These are phyloP conservation scores for Fimicolochytrium jonesii DNA, from an alignment of 192 early-diverging fungal species.

Conservation along the genomic window DNA sequence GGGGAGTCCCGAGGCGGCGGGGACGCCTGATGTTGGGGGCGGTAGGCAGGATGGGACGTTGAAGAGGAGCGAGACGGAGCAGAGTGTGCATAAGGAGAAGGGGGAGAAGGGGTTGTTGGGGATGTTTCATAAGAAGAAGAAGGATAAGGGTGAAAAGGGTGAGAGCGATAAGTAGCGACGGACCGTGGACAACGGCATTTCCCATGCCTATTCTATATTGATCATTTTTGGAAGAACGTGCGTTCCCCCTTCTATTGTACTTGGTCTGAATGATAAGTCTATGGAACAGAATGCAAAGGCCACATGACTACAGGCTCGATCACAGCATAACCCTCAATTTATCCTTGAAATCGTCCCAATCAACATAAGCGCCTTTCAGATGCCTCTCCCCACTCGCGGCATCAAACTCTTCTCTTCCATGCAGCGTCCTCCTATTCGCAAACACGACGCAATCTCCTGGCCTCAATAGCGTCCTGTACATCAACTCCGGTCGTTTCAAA, in stretches of 20 bases:
- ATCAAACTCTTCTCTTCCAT: slow-evolving; percentile 74
- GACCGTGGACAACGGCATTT: too few relatives aligned
- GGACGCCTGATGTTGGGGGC: not conserved
- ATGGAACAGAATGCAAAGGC: too few relatives aligned
- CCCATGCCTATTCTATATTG: too few relatives aligned
- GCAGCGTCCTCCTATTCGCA: slow-evolving; percentile 73
- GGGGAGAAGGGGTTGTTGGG: slow-evolving; percentile 10
- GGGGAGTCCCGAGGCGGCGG: not conserved
- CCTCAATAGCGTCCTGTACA: slow-evolving; percentile 56
- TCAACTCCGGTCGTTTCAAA: slow-evolving; percentile 51
- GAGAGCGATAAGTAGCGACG: too few relatives aligned
- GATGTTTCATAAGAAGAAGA: slow-evolving; percentile 17
- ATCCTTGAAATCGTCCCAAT: slow-evolving; percentile 55
- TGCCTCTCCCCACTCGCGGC: slow-evolving; percentile 64
- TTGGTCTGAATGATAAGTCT: too few relatives aligned
- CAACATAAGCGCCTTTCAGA: slow-evolving; percentile 65
- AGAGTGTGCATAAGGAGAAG: not conserved
- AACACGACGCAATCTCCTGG: slow-evolving; percentile 73
- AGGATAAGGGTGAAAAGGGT: too few relatives aligned
- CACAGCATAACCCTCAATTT: slow-evolving; percentile 25
- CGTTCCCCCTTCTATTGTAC: too few relatives aligned
- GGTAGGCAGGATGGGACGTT: not conserved
- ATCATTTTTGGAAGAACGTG: too few relatives aligned
- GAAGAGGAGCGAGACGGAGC: slow-evolving; percentile 1
- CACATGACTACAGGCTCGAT: too few relatives aligned